Conservation (phyloP, 1,284 basidiomycete species). For the Trametes sp. region DNA sequence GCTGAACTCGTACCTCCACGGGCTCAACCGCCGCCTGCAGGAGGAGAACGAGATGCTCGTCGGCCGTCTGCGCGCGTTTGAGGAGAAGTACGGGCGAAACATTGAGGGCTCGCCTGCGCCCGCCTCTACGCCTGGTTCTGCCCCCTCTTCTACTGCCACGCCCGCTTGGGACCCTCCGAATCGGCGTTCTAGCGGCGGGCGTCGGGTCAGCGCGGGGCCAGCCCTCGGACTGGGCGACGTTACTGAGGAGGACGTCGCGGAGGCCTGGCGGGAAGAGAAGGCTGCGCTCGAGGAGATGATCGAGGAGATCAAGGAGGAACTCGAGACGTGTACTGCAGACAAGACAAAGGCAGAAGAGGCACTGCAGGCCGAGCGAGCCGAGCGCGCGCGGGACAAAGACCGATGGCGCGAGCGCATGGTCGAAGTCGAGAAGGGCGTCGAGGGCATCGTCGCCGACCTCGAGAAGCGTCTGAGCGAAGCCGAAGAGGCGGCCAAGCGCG, state of each 20-base stretch:
- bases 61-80: slow-evolving; percentile 54
- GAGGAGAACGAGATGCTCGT: slow-evolving; percentile 79
- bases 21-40: slow-evolving; percentile 78
- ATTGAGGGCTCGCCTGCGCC: slow-evolving; percentile 23
- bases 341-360: slow-evolving; percentile 54
- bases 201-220: slow-evolving; percentile 56
- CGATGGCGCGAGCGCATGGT: slow-evolving; percentile 71
- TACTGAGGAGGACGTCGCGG: slow-evolving; percentile 65
- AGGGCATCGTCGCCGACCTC: slow-evolving; percentile 67
- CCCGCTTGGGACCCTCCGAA: slow-evolving; percentile 31
- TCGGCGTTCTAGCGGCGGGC: slow-evolving; percentile 39
- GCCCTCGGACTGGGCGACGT: slow-evolving; percentile 62
- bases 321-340: slow-evolving; percentile 43
- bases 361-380: slow-evolving; percentile 58
- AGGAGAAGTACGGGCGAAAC: slow-evolving; percentile 42
- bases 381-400: slow-evolving; percentile 66
- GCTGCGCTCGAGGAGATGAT: slow-evolving; percentile 53
- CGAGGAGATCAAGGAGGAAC: slow-evolving; percentile 57
- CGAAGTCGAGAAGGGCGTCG: slow-evolving; percentile 74
- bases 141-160: slow-evolving; percentile 12
- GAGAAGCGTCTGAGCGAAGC: slow-evolving; percentile 62
- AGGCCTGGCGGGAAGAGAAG: slow-evolving; percentile 74
- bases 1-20: slow-evolving; percentile 83
- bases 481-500: slow-evolving; percentile 51
- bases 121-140: slow-evolving; percentile 13